Conservation (phyloP, 2,329 filamentous ascomycete species). For the Aureobasidium sp. region DNA sequence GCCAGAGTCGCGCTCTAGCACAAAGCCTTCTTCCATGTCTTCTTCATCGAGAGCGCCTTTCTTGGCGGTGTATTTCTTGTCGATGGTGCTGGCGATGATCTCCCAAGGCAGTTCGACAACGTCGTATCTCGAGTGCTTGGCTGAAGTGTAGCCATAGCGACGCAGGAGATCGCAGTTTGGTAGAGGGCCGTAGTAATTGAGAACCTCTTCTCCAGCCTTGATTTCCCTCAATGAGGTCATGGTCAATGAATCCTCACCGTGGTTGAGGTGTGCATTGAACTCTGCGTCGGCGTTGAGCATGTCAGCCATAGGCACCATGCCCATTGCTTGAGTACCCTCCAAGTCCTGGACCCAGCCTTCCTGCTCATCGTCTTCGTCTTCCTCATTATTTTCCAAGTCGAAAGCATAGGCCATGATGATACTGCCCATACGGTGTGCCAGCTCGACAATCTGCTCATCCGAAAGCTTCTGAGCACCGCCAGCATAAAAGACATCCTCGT, state of each 20-base stretch:
- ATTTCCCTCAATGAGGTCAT: conserved; percentile 68
- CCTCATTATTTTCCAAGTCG: conserved; percentile 56
- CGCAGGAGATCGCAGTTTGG: conserved; percentile 76
- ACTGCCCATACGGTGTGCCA: conserved; percentile 76
- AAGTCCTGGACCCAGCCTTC: conserved; percentile 42
- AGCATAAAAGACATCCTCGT: conserved; percentile 45
- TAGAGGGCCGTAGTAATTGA: conserved; percentile 84
- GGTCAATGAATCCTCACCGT: conserved; percentile 54
- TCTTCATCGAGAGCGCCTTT: conserved; percentile 1
- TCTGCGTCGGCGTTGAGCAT: conserved; percentile 83
- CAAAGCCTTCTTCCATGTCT: conserved; percentile 13
- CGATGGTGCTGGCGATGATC: conserved; percentile 37
- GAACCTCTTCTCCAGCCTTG: conserved; percentile 63
- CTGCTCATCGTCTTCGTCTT: conserved; percentile 52
- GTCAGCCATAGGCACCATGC: conserved; percentile 87
- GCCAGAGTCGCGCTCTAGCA: conserved; percentile 14
- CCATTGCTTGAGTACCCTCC: conserved; percentile 54
- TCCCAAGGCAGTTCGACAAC: conserved; percentile 70
- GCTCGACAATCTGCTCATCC: conserved; percentile 44
- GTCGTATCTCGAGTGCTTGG: conserved; percentile 69
- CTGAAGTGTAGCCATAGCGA: conserved; percentile 80
- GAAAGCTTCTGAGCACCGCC: conserved; percentile 32
- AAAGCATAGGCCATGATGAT: conserved; percentile 92
- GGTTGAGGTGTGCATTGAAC: conserved; percentile 60
- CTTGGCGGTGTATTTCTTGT: conserved; percentile 1